Evolutionary conservation across 176 grass and related monocot genomes (phyloP).

Genomic region (Musa itinerans): DNA sequence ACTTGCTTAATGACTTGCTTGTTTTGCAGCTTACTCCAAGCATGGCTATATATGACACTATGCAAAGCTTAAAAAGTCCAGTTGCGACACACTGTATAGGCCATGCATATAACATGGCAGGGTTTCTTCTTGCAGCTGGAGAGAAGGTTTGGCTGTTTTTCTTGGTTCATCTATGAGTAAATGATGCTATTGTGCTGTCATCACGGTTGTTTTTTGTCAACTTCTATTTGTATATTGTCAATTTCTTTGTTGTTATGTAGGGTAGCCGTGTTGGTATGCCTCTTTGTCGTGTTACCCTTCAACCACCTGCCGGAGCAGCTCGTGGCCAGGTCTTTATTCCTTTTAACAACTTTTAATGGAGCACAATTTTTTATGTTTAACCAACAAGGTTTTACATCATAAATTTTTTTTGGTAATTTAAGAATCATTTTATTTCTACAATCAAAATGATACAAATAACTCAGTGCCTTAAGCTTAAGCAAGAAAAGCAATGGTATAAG

Average conservation of each 20-base stretch:
- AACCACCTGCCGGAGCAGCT: constrained; percentile 87
- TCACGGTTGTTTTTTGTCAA: background rate
- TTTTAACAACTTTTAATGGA: constrained; percentile 2
- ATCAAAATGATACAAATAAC: background rate
- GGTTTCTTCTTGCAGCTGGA: constrained; percentile 91
- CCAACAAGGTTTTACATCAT: background rate
- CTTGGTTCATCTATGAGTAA: background rate
- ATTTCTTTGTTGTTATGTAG: constrained; percentile 28
- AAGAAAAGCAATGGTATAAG: too few relatives aligned
- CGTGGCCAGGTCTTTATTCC: constrained; percentile 55
- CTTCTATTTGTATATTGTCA: constrained; percentile 14
- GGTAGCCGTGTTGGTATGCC: constrained; percentile 72
- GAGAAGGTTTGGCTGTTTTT: constrained; percentile 48
- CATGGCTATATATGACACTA: constrained; percentile 90
- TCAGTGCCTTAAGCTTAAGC: too few relatives aligned
- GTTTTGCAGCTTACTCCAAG: constrained; percentile 73
- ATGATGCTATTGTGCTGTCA: too few relatives aligned
- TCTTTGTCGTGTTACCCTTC: constrained; percentile 64
- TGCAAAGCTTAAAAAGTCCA: constrained; percentile 66
- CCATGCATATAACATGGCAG: constrained; percentile 80
- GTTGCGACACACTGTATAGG: constrained; percentile 80
- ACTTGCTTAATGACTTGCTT: background rate
- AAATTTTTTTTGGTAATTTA: too few relatives aligned
- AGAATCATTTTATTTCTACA: background rate
- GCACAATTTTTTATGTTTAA: background rate